These are phyloP conservation scores for Trichoderma guizhouense DNA, from an alignment of 2,329 filamentous ascomycete species.

Conservation along the genomic window DNA sequence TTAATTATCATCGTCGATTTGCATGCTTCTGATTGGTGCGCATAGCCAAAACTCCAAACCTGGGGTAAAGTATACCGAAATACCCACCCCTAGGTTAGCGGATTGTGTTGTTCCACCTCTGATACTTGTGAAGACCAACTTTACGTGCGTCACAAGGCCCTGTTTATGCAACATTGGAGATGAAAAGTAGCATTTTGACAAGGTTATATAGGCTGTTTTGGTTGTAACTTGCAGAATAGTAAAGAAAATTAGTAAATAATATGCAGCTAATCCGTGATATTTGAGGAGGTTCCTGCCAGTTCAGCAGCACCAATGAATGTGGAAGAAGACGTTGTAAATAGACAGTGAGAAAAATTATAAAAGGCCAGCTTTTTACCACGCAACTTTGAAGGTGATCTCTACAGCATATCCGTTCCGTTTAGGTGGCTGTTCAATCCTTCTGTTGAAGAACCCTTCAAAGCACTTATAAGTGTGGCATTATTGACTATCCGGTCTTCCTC, in stretches of 20 bases:
- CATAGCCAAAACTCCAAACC: neutral
- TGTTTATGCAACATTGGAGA: neutral
- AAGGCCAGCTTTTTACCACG: neutral
- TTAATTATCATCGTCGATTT: neutral
- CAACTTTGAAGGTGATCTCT: neutral
- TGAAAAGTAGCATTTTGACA: neutral
- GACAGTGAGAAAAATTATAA: neutral
- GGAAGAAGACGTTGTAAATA: too few relatives aligned
- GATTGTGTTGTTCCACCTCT: neutral
- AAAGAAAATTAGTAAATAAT: neutral
- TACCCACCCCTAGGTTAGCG: neutral
- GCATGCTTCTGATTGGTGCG: neutral
- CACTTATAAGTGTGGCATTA: neutral
- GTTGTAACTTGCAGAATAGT: neutral
- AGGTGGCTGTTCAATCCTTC: neutral
- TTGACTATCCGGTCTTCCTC: neutral
- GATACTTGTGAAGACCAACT: neutral
- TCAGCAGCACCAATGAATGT: neutral
- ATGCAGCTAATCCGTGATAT: neutral
- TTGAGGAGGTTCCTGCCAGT: neutral
- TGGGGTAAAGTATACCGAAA: neutral
- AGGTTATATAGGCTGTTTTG: neutral
- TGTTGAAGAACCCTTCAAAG: neutral
- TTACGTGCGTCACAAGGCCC: neutral
- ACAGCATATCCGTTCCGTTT: neutral